phyloP scores from a whole-genome alignment of 495 filamentous ascomycete species.

The Xylaria telfairii region DNA sequence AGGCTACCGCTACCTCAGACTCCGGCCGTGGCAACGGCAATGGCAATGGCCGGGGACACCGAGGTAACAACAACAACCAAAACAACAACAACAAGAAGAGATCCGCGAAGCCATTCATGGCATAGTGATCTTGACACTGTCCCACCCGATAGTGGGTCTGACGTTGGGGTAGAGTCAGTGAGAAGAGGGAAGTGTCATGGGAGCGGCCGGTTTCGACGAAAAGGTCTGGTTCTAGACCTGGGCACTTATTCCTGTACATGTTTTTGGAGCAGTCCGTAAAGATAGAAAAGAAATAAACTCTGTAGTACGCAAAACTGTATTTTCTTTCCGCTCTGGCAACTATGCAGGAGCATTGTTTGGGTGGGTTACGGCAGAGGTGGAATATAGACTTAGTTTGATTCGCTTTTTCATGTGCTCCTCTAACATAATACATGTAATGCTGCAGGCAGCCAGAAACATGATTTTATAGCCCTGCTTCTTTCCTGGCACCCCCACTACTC shows the following conservation, averaged over 20 bases:
- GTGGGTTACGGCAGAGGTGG: no score
- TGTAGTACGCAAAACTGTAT: background rate
- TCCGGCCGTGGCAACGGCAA: conserved; percentile 14
- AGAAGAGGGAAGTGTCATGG: background rate
- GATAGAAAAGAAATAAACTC: background rate
- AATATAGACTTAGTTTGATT: background rate
- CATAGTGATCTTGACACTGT: conserved; percentile 18
- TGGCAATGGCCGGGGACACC: conserved; percentile 16
- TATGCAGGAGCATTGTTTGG: background rate
- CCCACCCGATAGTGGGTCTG: background rate
- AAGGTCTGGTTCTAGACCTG: background rate
- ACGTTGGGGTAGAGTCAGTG: background rate
- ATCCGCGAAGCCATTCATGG: conserved; percentile 26
- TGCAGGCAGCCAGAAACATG: no score
- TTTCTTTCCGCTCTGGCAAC: background rate
- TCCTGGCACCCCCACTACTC: background rate
- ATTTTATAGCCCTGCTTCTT: background rate
- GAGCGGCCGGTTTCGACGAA: background rate
- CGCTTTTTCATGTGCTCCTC: background rate
- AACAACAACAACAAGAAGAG: conserved; percentile 25
- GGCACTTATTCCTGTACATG: conserved; percentile 3
- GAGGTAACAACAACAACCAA: conserved; percentile 25
- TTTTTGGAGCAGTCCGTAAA: conserved; percentile 17
- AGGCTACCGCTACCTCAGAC: conserved; percentile 15
- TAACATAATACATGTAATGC: background rate